Base-by-base conservation (phyloP, 225 moss, liverwort and hornwort species). In the Lunularia cruciata region DNA sequence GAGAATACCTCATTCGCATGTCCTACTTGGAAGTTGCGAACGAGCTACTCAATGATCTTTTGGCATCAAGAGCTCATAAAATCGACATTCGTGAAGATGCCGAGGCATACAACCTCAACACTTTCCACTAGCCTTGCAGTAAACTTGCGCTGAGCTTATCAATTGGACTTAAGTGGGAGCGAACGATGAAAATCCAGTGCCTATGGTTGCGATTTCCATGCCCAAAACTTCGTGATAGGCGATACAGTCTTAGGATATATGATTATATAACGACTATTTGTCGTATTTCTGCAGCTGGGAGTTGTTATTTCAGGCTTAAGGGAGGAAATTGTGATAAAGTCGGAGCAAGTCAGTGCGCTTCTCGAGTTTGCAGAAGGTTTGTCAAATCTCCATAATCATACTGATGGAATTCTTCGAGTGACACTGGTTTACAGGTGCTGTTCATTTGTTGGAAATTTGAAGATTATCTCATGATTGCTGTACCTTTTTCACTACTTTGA, bases 281-380 rank as follows among this genome's bases (percentile, higher is more conserved):
- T 10, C 52, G 45, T 46, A 2, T 20, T 36, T 51, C 37, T 60
- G n/a, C 74, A 79, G 79, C 59, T 64, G 30, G 70, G 66, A 22
- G 52, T 79, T 66, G 58, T 66, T 20, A 40, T 78, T 22, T 58
- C 66, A 16, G 74, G 74, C 20, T 36, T 71, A 38, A 47, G 65
- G 25, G 74, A 79, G 71, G 79, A 79, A 43, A 71, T 79, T 30
- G 79, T 79, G 28, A 51, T 26, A 25, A 46, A 70, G 67, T 15
- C 74, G 20, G 79, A 79, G 57, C 74, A 79, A 71, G 79, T 71
- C 12, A 23, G 71, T 30, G 70, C 74, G 8, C 74, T 79, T 22
- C 70, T 79, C 28, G 65, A 74, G 19, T 79, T 74, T 75, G 79
- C 79, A 71, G 73, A 79, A 55, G 79, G 79, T 79, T 28, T 69